phyloP scores from a whole-genome alignment of 441 rosid genomes.

The Metrosideros polymorpha region DNA sequence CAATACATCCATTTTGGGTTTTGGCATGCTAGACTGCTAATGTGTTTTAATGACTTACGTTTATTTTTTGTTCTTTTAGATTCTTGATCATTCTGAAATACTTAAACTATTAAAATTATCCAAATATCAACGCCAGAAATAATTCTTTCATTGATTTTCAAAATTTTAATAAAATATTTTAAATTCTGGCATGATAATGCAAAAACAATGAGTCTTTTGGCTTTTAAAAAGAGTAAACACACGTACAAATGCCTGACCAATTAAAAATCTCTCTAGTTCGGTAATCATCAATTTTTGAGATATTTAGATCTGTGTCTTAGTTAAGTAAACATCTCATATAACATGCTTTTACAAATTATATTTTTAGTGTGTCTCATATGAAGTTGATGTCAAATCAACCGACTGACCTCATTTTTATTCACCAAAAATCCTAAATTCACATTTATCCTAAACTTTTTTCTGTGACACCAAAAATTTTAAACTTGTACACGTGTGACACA shows the following conservation, averaged over 20 bases:
- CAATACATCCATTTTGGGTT: background rate
- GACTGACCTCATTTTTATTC: no score
- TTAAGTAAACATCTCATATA: no score
- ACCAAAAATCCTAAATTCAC: no score
- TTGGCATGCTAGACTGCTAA: background rate
- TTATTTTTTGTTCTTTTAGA: background rate
- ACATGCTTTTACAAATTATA: background rate
- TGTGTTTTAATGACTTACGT: background rate
- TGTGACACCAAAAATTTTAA: no score
- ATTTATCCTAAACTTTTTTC: no score
- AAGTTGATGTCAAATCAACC: background rate
- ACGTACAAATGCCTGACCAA: background rate
- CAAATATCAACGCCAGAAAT: no score
- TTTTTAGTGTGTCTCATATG: background rate
- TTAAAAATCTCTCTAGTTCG: no score
- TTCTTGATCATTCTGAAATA: background rate
- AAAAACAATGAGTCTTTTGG: background rate
- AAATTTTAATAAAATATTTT: no score
- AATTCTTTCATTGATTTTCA: background rate
- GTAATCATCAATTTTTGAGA: no score
- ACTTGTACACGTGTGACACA: no score
- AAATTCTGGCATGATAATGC: background rate
- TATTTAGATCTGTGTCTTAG: background rate
- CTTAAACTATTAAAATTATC: no score
- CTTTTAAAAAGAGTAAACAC: background rate